These are phyloP conservation scores for Globisporangium spinosum DNA, from an alignment of 352 stramenopile species.

Conservation along the genomic window DNA sequence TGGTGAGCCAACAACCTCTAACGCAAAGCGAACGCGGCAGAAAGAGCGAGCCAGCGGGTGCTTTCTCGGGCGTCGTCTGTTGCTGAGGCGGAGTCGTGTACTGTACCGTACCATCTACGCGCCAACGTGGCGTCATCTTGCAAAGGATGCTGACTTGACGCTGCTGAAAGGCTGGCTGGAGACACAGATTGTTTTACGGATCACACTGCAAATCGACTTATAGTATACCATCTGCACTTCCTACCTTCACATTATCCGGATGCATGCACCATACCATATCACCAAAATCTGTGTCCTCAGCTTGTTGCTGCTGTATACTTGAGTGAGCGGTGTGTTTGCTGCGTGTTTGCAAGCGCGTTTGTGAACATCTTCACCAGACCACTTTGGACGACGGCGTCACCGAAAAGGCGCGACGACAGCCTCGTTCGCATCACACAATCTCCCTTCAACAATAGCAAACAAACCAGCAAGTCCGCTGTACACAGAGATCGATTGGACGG, in stretches of 20 bases:
- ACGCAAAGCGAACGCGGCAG: not conserved
- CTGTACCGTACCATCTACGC: not conserved
- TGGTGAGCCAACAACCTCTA: not conserved
- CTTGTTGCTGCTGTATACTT: not conserved
- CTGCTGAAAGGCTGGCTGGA: not conserved
- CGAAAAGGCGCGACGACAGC: constrained; percentile 9
- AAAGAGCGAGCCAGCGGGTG: constrained; percentile 8
- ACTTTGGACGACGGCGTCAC: not conserved
- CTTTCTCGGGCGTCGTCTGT: constrained; percentile 7
- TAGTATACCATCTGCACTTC: not conserved
- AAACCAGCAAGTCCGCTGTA: not conserved
- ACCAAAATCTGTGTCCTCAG: not conserved
- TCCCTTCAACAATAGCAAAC: constrained; percentile 1
- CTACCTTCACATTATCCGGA: not conserved
- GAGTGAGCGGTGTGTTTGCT: not conserved
- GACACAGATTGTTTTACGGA: not conserved
- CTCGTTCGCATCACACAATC: not conserved
- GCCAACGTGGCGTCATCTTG: not conserved
- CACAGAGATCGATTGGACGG: not conserved
- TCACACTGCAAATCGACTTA: not conserved
- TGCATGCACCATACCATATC: not conserved
- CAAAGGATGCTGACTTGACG: constrained; percentile 2
- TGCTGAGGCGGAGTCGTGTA: not conserved
- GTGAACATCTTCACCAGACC: not conserved
- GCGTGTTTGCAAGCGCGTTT: too few species aligned